Percentiles rank a stretch among this genome's conserved stretches.
Evolutionary conservation across 2,329 filamentous ascomycete genomes (phyloP).

Genomic region (Grosmannia serpens): DNA sequence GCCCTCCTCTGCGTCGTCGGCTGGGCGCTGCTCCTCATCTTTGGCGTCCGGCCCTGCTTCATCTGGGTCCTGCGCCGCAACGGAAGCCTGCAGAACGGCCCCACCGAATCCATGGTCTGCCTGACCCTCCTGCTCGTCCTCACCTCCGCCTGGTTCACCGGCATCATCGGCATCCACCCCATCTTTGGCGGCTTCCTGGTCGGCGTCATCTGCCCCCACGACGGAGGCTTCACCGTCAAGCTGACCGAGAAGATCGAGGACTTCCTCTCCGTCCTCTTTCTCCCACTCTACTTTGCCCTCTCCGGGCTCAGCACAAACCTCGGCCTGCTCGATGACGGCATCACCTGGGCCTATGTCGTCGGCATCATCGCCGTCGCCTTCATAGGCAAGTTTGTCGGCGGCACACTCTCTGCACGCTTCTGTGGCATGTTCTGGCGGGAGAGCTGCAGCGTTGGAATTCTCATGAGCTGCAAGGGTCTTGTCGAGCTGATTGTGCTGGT

Average conservation of each 20-base stretch:
- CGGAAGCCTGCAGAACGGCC: constrained; percentile 75
- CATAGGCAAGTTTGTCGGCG: constrained; percentile 72
- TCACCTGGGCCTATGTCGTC: constrained; percentile 82
- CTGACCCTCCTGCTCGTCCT: constrained; percentile 72
- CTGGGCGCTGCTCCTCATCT: constrained; percentile 66
- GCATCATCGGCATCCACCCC: constrained; percentile 79
- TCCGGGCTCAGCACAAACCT: constrained; percentile 84
- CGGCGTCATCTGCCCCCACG: constrained; percentile 80
- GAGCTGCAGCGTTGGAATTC: constrained; percentile 70
- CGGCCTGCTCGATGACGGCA: constrained; percentile 68
- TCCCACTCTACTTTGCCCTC: constrained; percentile 87
- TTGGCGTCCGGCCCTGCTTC: constrained; percentile 61
- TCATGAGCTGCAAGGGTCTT: constrained; percentile 96
- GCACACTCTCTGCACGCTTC: constrained; percentile 62
- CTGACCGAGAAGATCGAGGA: constrained; percentile 92
- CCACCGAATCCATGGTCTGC: constrained; percentile 72
- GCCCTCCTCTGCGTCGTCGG: constrained; percentile 66
- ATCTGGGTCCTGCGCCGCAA: constrained; percentile 61
- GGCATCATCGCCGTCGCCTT: constrained; percentile 76
- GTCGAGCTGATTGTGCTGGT: constrained; percentile 92
- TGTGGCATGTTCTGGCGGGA: constrained; percentile 83
- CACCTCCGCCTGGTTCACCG: constrained; percentile 73
- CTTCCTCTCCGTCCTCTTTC: constrained; percentile 68
- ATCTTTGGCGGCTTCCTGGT: constrained; percentile 91
- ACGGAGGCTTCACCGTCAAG: constrained; percentile 82